These are phyloP conservation scores for Pythium graminicola DNA, from an alignment of 352 stramenopile species.

Conservation along the genomic window DNA sequence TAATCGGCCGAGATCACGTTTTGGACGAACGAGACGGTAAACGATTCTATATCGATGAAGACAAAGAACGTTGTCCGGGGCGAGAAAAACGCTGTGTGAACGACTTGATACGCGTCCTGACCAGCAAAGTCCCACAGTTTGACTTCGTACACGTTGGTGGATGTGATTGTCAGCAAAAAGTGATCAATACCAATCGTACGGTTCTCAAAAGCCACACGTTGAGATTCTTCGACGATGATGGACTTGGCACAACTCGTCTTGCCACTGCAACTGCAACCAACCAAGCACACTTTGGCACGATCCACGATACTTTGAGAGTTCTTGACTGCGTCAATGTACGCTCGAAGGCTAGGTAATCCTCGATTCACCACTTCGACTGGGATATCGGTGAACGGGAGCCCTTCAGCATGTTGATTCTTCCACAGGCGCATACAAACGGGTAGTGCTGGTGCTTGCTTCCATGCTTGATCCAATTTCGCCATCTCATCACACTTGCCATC, in stretches of 20 bases:
- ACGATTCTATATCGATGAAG: not conserved
- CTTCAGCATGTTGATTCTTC: not conserved
- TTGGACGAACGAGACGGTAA: not conserved
- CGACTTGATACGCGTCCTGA: not conserved
- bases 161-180: not conserved
- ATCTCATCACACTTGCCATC: slow-evolving; percentile 12
- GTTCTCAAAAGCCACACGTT: not conserved
- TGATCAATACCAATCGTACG: not conserved
- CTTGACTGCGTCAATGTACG: not conserved
- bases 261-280: not conserved
- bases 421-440: not conserved
- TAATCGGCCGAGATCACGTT: not conserved
- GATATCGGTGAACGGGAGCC: not conserved
- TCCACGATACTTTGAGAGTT: not conserved
- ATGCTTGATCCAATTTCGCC: too few species aligned
- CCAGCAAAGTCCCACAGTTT: not conserved
- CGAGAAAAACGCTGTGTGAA: not conserved
- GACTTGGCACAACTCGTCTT: not conserved
- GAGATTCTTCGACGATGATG: not conserved
- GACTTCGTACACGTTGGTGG: not conserved
- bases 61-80: not conserved
- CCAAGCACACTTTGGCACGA: not conserved
- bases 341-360: slow-evolving; percentile 3
- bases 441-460: not conserved
- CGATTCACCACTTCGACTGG: not conserved